These are phyloP conservation scores for Toxicodendron radicans DNA, from an alignment of 345 rosid genomes.

Conservation along the genomic window DNA sequence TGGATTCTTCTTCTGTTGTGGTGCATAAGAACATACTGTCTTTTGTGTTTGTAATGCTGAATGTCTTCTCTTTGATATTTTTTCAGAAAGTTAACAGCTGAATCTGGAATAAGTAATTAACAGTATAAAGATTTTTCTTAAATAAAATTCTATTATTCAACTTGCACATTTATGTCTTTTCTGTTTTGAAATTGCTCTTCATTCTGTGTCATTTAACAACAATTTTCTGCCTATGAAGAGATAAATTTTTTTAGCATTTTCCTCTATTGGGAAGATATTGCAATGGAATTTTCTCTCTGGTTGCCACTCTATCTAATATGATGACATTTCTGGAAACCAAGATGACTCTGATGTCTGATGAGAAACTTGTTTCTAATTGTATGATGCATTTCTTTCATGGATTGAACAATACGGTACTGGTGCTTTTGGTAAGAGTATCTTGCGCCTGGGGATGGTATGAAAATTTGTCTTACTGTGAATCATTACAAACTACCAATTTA, in stretches of 20 bases:
- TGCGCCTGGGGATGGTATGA: background rate
- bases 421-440: background rate
- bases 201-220: background rate
- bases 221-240: background rate
- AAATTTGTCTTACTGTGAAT: background rate
- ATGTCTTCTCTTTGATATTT: background rate
- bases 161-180: background rate
- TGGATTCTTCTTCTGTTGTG: background rate
- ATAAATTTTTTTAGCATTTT: background rate
- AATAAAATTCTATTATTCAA: background rate
- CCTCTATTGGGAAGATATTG: background rate
- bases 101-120: too few relatives aligned
- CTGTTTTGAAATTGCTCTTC: background rate
- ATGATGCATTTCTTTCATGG: background rate
- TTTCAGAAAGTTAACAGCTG: background rate
- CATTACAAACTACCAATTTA: too few relatives aligned
- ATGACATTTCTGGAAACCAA: background rate
- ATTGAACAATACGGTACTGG: background rate
- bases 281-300: background rate
- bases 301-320: background rate
- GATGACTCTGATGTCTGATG: background rate
- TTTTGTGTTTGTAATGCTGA: background rate
- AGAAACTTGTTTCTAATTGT: background rate
- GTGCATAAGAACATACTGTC: background rate
- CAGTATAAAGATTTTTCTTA: background rate